Percentiles rank a stretch among this genome's conserved stretches.
Evolutionary conservation across 75 land plant species (phyloP).

Genomic region (Adiantum capillusveneris): DNA sequence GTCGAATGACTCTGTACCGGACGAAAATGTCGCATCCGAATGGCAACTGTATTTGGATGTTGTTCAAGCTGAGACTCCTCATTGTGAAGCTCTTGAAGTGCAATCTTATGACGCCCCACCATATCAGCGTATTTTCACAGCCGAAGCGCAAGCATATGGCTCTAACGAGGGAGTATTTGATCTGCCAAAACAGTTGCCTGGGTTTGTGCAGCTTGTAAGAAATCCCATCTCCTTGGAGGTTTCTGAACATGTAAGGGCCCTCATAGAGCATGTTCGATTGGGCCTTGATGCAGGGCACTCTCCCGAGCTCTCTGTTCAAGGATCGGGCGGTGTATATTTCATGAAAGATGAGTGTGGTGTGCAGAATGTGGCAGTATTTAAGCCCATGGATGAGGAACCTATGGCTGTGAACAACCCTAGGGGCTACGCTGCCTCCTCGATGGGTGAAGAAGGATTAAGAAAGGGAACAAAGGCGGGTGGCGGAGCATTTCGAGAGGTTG

Average conservation of each 20-base stretch:
- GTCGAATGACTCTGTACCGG: too few relatives aligned
- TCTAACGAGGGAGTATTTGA: too few relatives aligned
- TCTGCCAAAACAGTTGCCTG: too few relatives aligned
- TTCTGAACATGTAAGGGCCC: not conserved
- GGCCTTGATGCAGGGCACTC: constrained; percentile 9
- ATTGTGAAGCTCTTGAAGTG: too few relatives aligned
- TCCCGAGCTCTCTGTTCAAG: constrained; percentile 3
- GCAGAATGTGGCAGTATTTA: constrained; percentile 13
- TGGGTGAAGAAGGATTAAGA: not conserved
- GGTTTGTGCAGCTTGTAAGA: too few relatives aligned
- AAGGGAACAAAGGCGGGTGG: constrained; percentile 13
- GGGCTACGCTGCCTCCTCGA: not conserved
- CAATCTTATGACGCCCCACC: too few relatives aligned
- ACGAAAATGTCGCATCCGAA: too few relatives aligned
- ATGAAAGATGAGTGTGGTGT: constrained; percentile 9
- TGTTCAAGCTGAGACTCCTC: too few relatives aligned
- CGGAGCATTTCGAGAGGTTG: constrained; percentile 15
- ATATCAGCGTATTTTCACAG: too few relatives aligned
- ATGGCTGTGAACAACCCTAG: constrained; percentile 17
- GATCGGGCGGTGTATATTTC: constrained; percentile 16
- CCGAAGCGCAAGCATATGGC: too few relatives aligned
- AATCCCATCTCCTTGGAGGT: too few relatives aligned
- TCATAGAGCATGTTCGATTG: not conserved
- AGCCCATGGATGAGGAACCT: constrained; percentile 25
- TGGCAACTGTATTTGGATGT: too few relatives aligned